A percentile compares a stretch with the other conserved stretches of the same genome.
phyloP scores from a whole-genome alignment of 257 asterid genomes.

The Solanum infundibuliforme region DNA sequence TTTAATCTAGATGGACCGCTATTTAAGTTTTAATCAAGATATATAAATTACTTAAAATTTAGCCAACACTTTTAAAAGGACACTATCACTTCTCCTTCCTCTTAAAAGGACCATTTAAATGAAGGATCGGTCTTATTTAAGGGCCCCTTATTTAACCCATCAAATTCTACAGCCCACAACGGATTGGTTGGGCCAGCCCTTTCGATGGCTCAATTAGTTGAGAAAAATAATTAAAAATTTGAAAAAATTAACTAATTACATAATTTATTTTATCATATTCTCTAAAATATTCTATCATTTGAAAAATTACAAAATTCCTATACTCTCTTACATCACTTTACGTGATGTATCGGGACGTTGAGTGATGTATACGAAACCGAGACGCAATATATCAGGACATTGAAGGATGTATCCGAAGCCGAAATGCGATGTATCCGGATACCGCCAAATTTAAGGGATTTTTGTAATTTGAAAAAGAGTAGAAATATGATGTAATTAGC shows the following conservation, averaged over 20 bases:
- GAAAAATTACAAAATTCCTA: too few species aligned
- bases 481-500: too few species aligned
- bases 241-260: not conserved
- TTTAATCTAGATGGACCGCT: not conserved
- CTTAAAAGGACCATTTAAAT: not conserved
- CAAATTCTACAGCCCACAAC: not conserved
- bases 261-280: too few species aligned
- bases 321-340: not conserved
- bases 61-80: not conserved
- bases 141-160: not conserved
- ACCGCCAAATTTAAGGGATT: not conserved
- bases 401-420: too few species aligned
- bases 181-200: not conserved
- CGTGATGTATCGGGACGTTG: not conserved
- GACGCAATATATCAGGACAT: too few species aligned
- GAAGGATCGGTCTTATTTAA: not conserved
- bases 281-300: not conserved
- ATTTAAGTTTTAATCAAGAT: not conserved
- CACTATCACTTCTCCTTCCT: not conserved
- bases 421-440: too few species aligned
- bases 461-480: too few species aligned
- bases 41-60: too few species aligned
- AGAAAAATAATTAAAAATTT: not conserved
- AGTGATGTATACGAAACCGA: too few species aligned
- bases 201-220: not conserved